phyloP scores from a whole-genome alignment of 768 basidiomycete species.

The Macrolepiota albuminosa region DNA sequence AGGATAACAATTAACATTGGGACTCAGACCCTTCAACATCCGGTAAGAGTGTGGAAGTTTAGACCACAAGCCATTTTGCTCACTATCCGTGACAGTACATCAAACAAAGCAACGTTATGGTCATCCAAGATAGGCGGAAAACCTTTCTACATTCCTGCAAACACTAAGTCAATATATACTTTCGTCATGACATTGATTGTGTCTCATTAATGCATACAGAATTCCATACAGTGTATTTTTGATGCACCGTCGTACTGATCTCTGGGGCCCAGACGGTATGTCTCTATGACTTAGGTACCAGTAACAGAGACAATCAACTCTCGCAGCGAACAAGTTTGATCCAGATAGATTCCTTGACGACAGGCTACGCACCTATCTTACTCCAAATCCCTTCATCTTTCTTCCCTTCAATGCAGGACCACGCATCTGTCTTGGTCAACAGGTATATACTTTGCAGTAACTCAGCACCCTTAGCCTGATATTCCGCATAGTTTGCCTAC shows the following conservation, averaged over 20 bases:
- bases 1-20: neutral
- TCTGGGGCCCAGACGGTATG: slow-evolving; percentile 59
- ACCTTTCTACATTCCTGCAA: slow-evolving; percentile 33
- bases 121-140: slow-evolving; percentile 21
- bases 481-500: slow-evolving; percentile 41
- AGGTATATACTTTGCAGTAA: slow-evolving; percentile 19
- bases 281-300: neutral
- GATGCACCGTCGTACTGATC: slow-evolving; percentile 39
- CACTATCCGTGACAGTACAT: slow-evolving; percentile 11
- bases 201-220: slow-evolving; percentile 14
- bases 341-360: slow-evolving; percentile 64
- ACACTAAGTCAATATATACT: slow-evolving; percentile 20
- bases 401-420: slow-evolving; percentile 67
- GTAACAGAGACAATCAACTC: neutral
- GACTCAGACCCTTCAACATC: slow-evolving; percentile 21
- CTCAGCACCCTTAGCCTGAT: neutral
- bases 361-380: slow-evolving; percentile 46
- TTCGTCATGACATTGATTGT: slow-evolving; percentile 1
- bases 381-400: slow-evolving; percentile 63
- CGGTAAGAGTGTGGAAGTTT: slow-evolving; percentile 15
- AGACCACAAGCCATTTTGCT: neutral
- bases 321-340: slow-evolving; percentile 48
- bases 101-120: slow-evolving; percentile 25
- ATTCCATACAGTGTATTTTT: slow-evolving; percentile 27
- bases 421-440: slow-evolving; percentile 54